phyloP scores from a whole-genome alignment of 1,139 yeast genomes.

The Yueomyces sp. region DNA sequence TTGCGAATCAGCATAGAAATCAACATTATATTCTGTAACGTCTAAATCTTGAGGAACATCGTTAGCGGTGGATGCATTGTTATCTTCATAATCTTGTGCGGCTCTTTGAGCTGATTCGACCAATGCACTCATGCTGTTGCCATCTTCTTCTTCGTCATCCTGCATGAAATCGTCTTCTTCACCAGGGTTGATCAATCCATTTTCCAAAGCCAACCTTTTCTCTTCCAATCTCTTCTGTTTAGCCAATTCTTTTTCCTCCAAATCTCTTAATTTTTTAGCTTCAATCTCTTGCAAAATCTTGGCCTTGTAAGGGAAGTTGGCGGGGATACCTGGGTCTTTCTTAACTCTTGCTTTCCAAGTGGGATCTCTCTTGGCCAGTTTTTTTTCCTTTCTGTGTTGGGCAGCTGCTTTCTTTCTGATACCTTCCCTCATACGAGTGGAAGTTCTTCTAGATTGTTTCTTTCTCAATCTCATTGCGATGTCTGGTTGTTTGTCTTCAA shows the following conservation, averaged over 20 bases:
- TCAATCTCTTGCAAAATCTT: slow-evolving; percentile 29
- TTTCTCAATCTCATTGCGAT: slow-evolving; percentile 24
- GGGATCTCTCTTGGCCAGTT: slow-evolving; percentile 71
- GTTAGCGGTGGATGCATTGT: slow-evolving; percentile 15
- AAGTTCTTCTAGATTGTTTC: slow-evolving; percentile 47
- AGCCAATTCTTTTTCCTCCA: slow-evolving; percentile 33
- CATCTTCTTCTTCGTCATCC: slow-evolving; percentile 31
- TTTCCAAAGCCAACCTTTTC: slow-evolving; percentile 34
- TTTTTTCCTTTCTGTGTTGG: slow-evolving; percentile 73
- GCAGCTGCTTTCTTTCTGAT: slow-evolving; percentile 93
- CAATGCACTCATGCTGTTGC: slow-evolving; percentile 65
- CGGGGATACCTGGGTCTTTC: slow-evolving; percentile 82
- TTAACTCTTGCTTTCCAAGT: slow-evolving; percentile 82
- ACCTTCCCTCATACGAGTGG: slow-evolving; percentile 92
- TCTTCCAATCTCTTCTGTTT: slow-evolving; percentile 33
- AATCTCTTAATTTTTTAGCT: slow-evolving; percentile 1
- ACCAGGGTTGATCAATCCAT: slow-evolving; percentile 28
- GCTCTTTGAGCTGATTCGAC: slow-evolving; percentile 82
- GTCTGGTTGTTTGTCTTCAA: not conserved
- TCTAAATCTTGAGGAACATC: slow-evolving; percentile 33
- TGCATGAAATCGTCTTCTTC: slow-evolving; percentile 32
- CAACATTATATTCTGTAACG: slow-evolving; percentile 40
- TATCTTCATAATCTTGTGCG: slow-evolving; percentile 50
- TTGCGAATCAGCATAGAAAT: slow-evolving; percentile 33
- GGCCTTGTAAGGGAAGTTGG: slow-evolving; percentile 46